Conservation (phyloP, 441 rosid genomes). For the Erodium moschatum region DNA sequence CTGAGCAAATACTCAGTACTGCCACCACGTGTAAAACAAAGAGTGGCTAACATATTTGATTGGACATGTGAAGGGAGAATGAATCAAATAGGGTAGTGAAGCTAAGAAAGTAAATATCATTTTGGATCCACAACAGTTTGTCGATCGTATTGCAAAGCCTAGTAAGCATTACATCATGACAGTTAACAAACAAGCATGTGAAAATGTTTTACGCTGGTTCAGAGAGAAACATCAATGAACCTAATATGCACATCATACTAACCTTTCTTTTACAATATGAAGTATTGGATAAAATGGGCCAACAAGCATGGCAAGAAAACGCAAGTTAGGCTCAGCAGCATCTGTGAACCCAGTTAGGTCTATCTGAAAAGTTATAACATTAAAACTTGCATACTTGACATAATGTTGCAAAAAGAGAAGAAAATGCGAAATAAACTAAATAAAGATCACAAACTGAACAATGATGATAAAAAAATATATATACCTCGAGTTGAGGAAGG, state of each 20-base stretch:
- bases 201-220: neutral
- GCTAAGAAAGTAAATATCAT: neutral
- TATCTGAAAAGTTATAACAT: constrained; percentile 34
- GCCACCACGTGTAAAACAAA: neutral
- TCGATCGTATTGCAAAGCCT: constrained; percentile 4
- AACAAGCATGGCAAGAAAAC: constrained; percentile 68
- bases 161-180: constrained; percentile 8
- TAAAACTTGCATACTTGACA: neutral
- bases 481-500: constrained; percentile 89
- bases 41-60: neutral
- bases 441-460: constrained; percentile 14
- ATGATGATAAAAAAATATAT: constrained; percentile 16
- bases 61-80: neutral
- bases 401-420: constrained; percentile 5
- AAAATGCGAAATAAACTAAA: constrained; percentile 10
- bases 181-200: constrained; percentile 4
- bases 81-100: neutral
- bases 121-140: constrained; percentile 14
- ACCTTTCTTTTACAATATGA: constrained; percentile 63
- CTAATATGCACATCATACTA: constrained; percentile 22
- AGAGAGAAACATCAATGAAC: constrained; percentile 13
- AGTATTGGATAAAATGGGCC: constrained; percentile 77
- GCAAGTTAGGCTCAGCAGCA: constrained; percentile 47
- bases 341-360: constrained; percentile 54
- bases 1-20: neutral